Base-by-base conservation (phyloP, 2,329 filamentous ascomycete genomes). In the Fusarium anthophilum region DNA sequence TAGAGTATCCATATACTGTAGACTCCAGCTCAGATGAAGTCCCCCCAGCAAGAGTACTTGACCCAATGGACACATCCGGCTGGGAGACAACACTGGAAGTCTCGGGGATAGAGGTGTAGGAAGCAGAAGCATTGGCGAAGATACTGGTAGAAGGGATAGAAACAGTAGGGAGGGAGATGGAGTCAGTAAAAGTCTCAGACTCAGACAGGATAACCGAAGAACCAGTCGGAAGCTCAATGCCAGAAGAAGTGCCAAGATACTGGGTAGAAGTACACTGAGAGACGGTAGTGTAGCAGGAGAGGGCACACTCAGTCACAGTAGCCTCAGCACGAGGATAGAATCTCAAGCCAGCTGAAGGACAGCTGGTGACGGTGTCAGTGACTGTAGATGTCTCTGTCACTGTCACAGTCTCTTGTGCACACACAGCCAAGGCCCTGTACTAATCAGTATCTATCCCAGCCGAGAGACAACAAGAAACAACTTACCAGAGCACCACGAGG, bases 401-500 rank as follows among this genome's bases (percentile, higher is more conserved):
- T 6, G 51, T 54, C 10, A 81, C 67, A 6, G 80, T 80, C 8
- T 76, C 73, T 37, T 75, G 71, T 10, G 80, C 80, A 26, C 28
- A 61, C 24, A 71, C 79, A 24, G 77, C 38, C 39, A 71, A 65
- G 7, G 75, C 76, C 56, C 81, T 82, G 44, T 55, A 45, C 39
- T 24, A 22, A 22, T 68, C 5, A 68, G 37, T 28, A 43, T 17
- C 15, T 5, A 35, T 38, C 20, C n/a, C 26, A n/a, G 20, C 11
- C 44, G 17, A 18, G 9, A 39, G 26, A 35, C 17, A 35, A 24
- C 3, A 14, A 26, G 45, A 47, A 11, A 57, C 53, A 66, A 66
- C 73, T 32, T 73, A 82, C 81, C 78, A 76, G 55, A 80, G 65
- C 57, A 79, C 80, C 38, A 78, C 17, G 18, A 82, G 73, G 74